phyloP scores from a whole-genome alignment of 768 basidiomycete species.

The Xerocomellus chrysenteron region DNA sequence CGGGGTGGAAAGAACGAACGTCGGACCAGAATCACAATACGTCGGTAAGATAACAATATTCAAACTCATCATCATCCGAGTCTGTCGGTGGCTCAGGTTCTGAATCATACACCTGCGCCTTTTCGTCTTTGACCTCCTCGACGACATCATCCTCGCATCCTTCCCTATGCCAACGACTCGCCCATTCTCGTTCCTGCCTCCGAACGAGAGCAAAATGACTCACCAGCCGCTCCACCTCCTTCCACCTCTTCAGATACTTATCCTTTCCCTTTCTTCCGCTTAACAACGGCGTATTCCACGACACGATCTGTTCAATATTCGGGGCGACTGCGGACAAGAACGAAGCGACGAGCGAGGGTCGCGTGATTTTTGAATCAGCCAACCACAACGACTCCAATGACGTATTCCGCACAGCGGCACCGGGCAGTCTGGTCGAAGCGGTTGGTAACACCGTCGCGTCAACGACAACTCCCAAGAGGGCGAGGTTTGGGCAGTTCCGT shows the following conservation, averaged over 20 bases:
- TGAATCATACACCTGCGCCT: conserved; percentile 19
- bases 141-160: background rate
- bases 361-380: conserved; percentile 28
- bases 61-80: conserved; percentile 26
- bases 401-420: conserved; percentile 23
- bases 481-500: conserved; percentile 22
- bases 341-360: conserved; percentile 24
- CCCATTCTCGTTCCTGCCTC: conserved; percentile 24
- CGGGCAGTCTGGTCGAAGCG: conserved; percentile 4
- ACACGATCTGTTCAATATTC: conserved; percentile 28
- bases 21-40: background rate
- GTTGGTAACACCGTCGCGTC: conserved; percentile 26
- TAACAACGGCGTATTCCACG: conserved; percentile 32
- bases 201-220: conserved; percentile 21
- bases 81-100: conserved; percentile 22
- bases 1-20: background rate
- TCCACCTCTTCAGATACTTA: conserved; percentile 27
- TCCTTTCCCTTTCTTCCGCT: conserved; percentile 24
- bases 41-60: conserved; percentile 23
- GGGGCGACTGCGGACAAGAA: conserved; percentile 31
- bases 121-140: conserved; percentile 8
- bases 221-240: conserved; percentile 21
- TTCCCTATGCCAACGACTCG: background rate
- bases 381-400: conserved; percentile 30
- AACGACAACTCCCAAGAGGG: conserved; percentile 28